Percentiles rank a stretch among this genome's conserved stretches.
These are phyloP conservation scores for Chrysophaeum taylorii DNA, from an alignment of 352 stramenopile species.

Conservation along the genomic window DNA sequence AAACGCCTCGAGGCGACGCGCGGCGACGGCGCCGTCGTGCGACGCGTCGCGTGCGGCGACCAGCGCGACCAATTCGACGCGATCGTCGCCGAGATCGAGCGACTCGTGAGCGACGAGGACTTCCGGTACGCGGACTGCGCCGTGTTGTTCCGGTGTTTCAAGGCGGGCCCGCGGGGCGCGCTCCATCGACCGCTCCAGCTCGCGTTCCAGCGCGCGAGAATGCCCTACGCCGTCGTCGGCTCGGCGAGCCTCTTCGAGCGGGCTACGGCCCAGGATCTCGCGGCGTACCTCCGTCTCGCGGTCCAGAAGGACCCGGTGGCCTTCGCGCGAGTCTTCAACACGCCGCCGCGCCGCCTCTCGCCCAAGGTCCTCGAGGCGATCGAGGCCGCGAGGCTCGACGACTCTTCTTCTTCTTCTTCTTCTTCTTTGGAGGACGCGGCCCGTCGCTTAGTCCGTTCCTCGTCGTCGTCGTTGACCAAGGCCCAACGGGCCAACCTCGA, in stretches of 20 bases:
- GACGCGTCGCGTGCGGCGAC: neutral
- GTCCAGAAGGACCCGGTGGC: slow-evolving; percentile 21
- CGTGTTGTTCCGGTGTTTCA: slow-evolving; percentile 25
- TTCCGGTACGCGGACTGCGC: slow-evolving; percentile 23
- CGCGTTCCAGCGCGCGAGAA: slow-evolving; percentile 2
- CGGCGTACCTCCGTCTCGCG: slow-evolving; percentile 25
- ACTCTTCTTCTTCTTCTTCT: no score
- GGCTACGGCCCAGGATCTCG: slow-evolving; percentile 15
- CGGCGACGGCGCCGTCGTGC: slow-evolving; percentile 1
- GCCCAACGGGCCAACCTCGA: no score
- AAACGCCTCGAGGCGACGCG: slow-evolving; percentile 22
- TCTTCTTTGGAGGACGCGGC: no score
- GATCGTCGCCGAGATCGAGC: neutral
- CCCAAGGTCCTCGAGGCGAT: neutral
- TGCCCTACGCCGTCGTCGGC: slow-evolving; percentile 23
- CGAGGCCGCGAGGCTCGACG: no score
- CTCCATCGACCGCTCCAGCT: slow-evolving; percentile 18
- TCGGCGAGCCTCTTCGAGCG: slow-evolving; percentile 16
- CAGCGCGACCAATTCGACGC: neutral
- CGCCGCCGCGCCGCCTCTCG: slow-evolving; percentile 18
- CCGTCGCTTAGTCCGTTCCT: no score
- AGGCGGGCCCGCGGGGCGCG: slow-evolving; percentile 10
- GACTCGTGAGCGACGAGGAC: slow-evolving; percentile 18
- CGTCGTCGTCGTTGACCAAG: no score
- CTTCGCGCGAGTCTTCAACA: slow-evolving; percentile 23